These are phyloP conservation scores for Priceomyces carsonii DNA, from an alignment of 805 yeast genomes.

Conservation along the genomic window DNA sequence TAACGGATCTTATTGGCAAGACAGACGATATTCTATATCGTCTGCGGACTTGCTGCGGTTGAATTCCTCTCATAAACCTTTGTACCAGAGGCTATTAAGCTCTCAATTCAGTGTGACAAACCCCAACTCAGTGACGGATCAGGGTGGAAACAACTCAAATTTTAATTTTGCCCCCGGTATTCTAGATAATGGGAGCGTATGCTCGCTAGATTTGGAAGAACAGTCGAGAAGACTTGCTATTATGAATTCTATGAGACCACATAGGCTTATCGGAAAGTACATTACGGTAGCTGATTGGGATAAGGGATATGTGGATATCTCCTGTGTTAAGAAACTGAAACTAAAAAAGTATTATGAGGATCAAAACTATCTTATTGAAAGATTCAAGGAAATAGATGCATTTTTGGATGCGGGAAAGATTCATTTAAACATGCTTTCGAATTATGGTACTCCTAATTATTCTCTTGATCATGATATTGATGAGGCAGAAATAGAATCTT, in stretches of 20 bases:
- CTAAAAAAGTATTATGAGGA: conserved; percentile 48
- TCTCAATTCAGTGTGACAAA: conserved; percentile 32
- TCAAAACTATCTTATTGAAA: conserved; percentile 62
- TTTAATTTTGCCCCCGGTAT: conserved; percentile 5
- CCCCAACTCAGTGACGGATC: conserved; percentile 20
- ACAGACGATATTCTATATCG: conserved; percentile 9
- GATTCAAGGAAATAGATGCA: conserved; percentile 60
- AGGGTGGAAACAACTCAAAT: conserved; percentile 7
- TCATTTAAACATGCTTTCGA: conserved; percentile 61
- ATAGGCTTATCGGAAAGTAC: conserved; percentile 34
- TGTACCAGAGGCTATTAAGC: conserved; percentile 28
- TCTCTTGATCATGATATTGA: conserved; percentile 4
- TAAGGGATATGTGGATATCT: conserved; percentile 18
- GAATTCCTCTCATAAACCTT: conserved; percentile 15
- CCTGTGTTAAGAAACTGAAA: conserved; percentile 20
- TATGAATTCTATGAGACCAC: conserved; percentile 28
- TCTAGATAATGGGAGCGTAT: conserved; percentile 12
- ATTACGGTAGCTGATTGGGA: conserved; percentile 32
- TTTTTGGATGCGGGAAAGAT: conserved; percentile 68
- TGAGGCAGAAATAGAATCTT: conserved; percentile 3
- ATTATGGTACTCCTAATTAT: conserved; percentile 38
- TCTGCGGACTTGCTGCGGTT: conserved; percentile 5
- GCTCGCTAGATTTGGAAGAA: conserved; percentile 22
- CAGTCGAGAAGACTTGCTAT: conserved; percentile 22
- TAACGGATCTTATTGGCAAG: no score